A percentile compares a stretch with the other conserved stretches of the same genome.
phyloP scores from a whole-genome alignment of 2,329 filamentous ascomycete genomes.

The Pseudopithomyces chartarum region DNA sequence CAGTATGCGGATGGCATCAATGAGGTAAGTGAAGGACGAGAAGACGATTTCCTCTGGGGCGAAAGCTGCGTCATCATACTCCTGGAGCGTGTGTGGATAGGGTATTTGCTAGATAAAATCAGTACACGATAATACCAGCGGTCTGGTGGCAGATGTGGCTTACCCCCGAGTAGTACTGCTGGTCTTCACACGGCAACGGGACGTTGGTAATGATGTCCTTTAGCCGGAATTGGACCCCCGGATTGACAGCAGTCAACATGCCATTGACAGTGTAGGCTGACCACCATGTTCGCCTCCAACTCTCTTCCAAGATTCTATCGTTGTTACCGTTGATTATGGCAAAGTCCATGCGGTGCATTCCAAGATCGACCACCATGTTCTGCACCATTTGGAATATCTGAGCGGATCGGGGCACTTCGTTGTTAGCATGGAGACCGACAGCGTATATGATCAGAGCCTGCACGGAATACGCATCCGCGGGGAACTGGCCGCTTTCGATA shows the following conservation, averaged over 20 bases:
- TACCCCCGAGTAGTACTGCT: conserved; percentile 61
- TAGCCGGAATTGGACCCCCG: conserved; percentile 71
- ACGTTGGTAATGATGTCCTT: conserved; percentile 71
- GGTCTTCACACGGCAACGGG: conserved; percentile 80
- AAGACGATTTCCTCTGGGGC: conserved; percentile 71
- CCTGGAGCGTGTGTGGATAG: conserved; percentile 61
- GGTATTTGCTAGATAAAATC: conserved; percentile 35
- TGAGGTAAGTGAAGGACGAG: conserved; percentile 84
- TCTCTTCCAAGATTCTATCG: conserved; percentile 75
- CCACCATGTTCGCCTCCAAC: conserved; percentile 91
- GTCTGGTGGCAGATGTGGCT: conserved; percentile 23
- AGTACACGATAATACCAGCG: background rate
- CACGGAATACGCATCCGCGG: conserved; percentile 61
- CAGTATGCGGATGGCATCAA: conserved; percentile 79
- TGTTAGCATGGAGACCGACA: conserved; percentile 77
- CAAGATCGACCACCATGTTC: conserved; percentile 73
- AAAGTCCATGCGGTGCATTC: conserved; percentile 73
- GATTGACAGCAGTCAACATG: conserved; percentile 80
- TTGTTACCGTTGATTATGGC: conserved; percentile 67
- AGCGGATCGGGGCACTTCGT: conserved; percentile 70
- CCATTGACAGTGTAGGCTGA: conserved; percentile 80
- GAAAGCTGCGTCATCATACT: conserved; percentile 80
- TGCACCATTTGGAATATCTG: conserved; percentile 71
- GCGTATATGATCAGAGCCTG: conserved; percentile 79
- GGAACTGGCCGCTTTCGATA: conserved; percentile 36